Evolutionary conservation across 441 rosid genomes (phyloP).

Genomic region (Viola pubescens): DNA sequence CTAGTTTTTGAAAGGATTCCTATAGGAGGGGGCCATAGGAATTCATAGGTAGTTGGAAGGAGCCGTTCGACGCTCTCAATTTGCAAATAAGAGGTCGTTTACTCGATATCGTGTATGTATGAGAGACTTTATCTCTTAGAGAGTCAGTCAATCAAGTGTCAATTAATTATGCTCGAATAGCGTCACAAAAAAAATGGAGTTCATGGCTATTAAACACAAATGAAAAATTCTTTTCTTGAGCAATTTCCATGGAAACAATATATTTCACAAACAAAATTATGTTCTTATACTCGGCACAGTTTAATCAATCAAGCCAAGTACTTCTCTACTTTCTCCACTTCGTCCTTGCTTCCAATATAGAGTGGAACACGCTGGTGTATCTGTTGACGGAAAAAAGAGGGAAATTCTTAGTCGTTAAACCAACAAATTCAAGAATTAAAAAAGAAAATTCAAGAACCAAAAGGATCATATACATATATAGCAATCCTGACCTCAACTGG

Average conservation of each 20-base stretch:
- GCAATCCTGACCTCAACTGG: slow-evolving; percentile 58
- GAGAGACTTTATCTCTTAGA: no score
- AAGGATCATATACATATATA: not conserved
- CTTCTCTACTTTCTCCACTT: slow-evolving; percentile 87
- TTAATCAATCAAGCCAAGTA: slow-evolving; percentile 48
- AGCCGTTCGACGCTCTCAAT: no score
- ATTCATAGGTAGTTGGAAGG: no score
- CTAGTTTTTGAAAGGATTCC: no score
- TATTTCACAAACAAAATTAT: slow-evolving; percentile 21
- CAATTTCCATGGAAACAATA: slow-evolving; percentile 6
- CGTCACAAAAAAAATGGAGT: not conserved
- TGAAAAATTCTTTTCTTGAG: slow-evolving; percentile 7
- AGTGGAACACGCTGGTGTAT: slow-evolving; percentile 85
- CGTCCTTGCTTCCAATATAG: slow-evolving; percentile 80
- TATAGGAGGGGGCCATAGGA: no score
- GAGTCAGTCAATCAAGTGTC: no score
- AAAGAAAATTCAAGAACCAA: not conserved
- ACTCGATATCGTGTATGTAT: no score
- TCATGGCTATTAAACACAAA: not conserved
- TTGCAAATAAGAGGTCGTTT: no score
- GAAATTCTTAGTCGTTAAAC: not conserved
- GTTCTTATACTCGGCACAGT: slow-evolving; percentile 11
- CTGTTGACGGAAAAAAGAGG: slow-evolving; percentile 24
- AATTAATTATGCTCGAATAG: no score
- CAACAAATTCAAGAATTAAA: not conserved